These are phyloP conservation scores for Neurospora sp. DNA, from an alignment of 495 filamentous ascomycete species.

Conservation along the genomic window DNA sequence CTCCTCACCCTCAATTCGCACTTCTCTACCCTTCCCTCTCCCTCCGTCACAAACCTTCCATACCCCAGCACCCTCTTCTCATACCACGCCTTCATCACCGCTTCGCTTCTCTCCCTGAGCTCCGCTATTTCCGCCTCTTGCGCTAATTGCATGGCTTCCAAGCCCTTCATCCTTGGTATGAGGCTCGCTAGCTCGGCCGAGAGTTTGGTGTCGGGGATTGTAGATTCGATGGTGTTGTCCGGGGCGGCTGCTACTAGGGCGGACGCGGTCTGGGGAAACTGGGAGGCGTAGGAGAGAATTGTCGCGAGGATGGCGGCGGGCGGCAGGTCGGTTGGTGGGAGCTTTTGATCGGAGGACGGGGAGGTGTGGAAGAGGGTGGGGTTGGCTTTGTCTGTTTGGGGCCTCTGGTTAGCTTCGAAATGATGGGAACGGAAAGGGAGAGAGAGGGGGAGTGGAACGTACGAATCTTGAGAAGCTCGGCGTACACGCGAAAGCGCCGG, in stretches of 20 bases:
- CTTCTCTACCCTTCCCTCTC: slow-evolving; percentile 56
- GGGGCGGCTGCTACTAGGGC: slow-evolving; percentile 57
- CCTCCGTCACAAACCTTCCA: slow-evolving; percentile 63
- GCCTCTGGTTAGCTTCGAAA: slow-evolving; percentile 2
- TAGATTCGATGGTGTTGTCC: slow-evolving; percentile 46
- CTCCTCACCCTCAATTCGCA: slow-evolving; percentile 57
- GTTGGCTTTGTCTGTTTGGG: slow-evolving; percentile 30
- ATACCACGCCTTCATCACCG: slow-evolving; percentile 71
- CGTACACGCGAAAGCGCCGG: slow-evolving; percentile 32
- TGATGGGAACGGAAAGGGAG: background rate
- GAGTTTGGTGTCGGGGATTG: slow-evolving; percentile 57
- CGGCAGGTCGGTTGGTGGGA: slow-evolving; percentile 31
- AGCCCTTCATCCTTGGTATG: slow-evolving; percentile 57
- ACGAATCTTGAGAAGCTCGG: slow-evolving; percentile 41
- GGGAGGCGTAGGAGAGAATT: slow-evolving; percentile 61
- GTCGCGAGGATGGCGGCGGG: slow-evolving; percentile 48
- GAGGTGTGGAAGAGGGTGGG: slow-evolving; percentile 34
- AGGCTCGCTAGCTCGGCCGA: slow-evolving; percentile 61
- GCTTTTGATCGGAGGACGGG: slow-evolving; percentile 9
- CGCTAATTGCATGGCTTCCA: slow-evolving; percentile 53
- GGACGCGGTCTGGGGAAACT: slow-evolving; percentile 67
- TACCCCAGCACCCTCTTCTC: slow-evolving; percentile 57
- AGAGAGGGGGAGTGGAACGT: slow-evolving; percentile 2
- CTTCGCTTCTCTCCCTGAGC: slow-evolving; percentile 62
- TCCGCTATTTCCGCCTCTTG: slow-evolving; percentile 65